A percentile compares a stretch with the other conserved stretches of the same genome.
phyloP scores from a whole-genome alignment of 2,329 filamentous ascomycete species.

The Tolypocladium sp. region DNA sequence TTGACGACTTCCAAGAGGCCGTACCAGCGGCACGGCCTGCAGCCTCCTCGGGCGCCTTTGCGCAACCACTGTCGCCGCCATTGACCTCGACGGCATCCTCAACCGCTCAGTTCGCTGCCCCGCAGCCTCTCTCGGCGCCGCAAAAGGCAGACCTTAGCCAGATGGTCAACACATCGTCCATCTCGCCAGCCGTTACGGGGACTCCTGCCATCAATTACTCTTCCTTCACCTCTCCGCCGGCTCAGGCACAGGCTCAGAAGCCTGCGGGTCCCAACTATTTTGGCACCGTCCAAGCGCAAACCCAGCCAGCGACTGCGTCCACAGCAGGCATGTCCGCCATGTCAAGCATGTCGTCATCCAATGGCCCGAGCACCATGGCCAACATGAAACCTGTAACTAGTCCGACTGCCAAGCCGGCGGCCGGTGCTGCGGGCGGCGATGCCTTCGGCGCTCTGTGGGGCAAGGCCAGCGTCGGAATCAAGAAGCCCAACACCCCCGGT shows the following conservation, averaged over 20 bases:
- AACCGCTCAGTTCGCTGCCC: constrained; percentile 64
- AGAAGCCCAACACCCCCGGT: constrained; percentile 56
- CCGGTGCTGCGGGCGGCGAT: constrained; percentile 58
- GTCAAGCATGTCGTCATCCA: constrained; percentile 22
- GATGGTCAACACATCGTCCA: constrained; percentile 70
- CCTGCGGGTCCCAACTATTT: constrained; percentile 84
- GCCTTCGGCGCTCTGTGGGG: constrained; percentile 87
- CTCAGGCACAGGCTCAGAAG: constrained; percentile 39
- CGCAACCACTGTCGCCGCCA: constrained; percentile 35
- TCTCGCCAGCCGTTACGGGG: constrained; percentile 59
- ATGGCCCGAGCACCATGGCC: constrained; percentile 28
- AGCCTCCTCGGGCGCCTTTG: constrained; percentile 24
- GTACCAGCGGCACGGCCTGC: constrained; percentile 45
- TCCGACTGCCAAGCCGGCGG: constrained; percentile 39
- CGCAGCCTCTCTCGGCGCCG: constrained; percentile 75
- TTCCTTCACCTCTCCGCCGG: constrained; percentile 38
- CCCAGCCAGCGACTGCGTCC: constrained; percentile 19
- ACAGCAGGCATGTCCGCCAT: constrained; percentile 15
- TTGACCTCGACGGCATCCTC: constrained; percentile 43
- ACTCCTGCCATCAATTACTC: constrained; percentile 55
- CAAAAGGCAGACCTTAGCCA: constrained; percentile 74
- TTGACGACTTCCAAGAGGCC: constrained; percentile 95
- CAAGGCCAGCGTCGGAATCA: constrained; percentile 62
- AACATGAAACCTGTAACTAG: constrained; percentile 39
- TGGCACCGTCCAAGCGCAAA: constrained; percentile 58